A percentile compares a stretch with the other conserved stretches of the same genome.
These are phyloP conservation scores for Immersiporthe knoxdaviesiana DNA, from an alignment of 2,329 filamentous ascomycete species.

Conservation along the genomic window DNA sequence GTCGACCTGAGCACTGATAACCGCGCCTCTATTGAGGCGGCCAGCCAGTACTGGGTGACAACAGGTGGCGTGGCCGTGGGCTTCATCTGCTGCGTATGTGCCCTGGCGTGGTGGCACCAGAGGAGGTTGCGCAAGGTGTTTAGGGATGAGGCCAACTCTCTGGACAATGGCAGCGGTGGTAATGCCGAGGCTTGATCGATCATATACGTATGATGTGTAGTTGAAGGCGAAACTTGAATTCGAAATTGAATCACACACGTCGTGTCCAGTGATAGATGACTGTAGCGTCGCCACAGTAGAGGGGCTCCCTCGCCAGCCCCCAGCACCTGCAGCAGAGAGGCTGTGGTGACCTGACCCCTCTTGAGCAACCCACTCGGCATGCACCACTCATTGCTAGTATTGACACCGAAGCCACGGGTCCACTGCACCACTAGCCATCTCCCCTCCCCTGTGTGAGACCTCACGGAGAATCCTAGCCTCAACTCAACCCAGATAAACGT, in stretches of 20 bases:
- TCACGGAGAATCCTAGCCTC: not conserved
- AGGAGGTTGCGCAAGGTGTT: conserved; percentile 38
- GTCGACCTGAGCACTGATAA: conserved; percentile 37
- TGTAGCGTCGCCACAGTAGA: not conserved
- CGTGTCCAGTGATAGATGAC: not conserved
- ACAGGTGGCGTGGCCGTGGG: conserved; percentile 35
- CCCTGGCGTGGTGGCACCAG: conserved; percentile 41
- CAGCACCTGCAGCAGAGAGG: not conserved
- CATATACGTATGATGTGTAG: not conserved
- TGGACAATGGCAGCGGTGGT: conserved; percentile 18
- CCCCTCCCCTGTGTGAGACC: not conserved
- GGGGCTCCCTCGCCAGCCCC: not conserved
- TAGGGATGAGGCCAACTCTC: conserved; percentile 36
- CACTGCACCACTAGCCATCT: not conserved
- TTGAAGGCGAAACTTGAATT: not conserved
- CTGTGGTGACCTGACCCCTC: not conserved
- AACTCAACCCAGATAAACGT: not conserved
- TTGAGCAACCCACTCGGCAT: not conserved
- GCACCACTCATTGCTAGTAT: not conserved
- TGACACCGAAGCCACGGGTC: not conserved
- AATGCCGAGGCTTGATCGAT: not conserved
- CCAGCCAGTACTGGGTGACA: conserved; percentile 35
- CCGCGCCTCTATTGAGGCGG: conserved; percentile 31
- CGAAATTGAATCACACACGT: not conserved
- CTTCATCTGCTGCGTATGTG: conserved; percentile 35